A percentile compares a stretch with the other conserved stretches of the same genome.
These are phyloP conservation scores for Xylaria hypoxylon DNA, from an alignment of 2,329 filamentous ascomycete species.

Conservation along the genomic window DNA sequence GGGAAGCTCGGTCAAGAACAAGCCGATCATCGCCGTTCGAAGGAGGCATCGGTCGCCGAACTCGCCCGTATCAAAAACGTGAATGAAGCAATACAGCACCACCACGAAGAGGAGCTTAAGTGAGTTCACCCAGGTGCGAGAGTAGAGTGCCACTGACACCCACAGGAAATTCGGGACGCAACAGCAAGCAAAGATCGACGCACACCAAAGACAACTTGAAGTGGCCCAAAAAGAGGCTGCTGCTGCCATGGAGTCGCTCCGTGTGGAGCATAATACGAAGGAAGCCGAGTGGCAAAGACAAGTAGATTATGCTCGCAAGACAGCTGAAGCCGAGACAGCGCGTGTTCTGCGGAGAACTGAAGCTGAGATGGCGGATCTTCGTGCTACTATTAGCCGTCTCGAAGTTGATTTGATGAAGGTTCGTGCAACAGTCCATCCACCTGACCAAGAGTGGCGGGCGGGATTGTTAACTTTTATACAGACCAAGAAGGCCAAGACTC, in stretches of 20 bases:
- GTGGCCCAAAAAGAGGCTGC: constrained; percentile 44
- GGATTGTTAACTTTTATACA: constrained; percentile 49
- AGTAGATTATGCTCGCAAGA: constrained; percentile 61
- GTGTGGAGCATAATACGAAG: constrained; percentile 50
- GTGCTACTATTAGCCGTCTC: constrained; percentile 63
- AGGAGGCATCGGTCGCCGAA: constrained; percentile 68
- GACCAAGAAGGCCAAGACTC: constrained; percentile 69
- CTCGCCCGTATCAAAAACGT: constrained; percentile 69
- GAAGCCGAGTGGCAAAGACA: constrained; percentile 55
- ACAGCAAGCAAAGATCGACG: constrained; percentile 60
- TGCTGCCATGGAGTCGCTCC: constrained; percentile 43
- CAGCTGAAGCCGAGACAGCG: constrained; percentile 48
- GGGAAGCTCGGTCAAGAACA: constrained; percentile 77
- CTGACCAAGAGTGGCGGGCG: background rate
- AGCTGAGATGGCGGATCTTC: constrained; percentile 50
- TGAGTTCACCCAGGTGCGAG: constrained; percentile 49
- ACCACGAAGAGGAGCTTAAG: constrained; percentile 75
- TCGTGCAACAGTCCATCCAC: constrained; percentile 30
- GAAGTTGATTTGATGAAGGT: constrained; percentile 73
- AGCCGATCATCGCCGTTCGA: constrained; percentile 75
- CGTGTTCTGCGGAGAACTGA: constrained; percentile 49
- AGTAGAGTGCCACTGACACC: constrained; percentile 31
- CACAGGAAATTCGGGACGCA: constrained; percentile 57
- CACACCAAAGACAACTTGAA: constrained; percentile 50
- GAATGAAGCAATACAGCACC: constrained; percentile 76